Evolutionary conservation across 2,329 filamentous ascomycete species (phyloP).

Genomic region (Xylaria sp.): DNA sequence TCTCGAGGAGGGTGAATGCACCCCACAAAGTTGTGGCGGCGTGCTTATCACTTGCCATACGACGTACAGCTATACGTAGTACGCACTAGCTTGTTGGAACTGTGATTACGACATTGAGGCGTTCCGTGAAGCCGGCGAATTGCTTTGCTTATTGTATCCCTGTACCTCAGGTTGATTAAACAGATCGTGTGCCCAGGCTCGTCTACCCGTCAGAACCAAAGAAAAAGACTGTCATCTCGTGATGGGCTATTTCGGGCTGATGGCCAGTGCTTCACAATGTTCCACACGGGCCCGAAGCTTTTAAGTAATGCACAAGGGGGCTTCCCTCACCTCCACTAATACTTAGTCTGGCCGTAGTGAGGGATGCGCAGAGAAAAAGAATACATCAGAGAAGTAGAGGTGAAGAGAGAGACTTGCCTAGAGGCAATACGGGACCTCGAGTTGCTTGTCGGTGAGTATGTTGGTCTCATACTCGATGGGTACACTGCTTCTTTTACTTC

Average conservation of each 20-base stretch:
- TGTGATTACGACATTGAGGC: constrained; percentile 33
- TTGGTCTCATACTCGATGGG: constrained; percentile 8
- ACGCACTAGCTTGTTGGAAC: not conserved
- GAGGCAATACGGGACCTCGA: constrained; percentile 12
- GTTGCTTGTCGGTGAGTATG: constrained; percentile 12
- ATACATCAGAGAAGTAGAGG: constrained; percentile 12
- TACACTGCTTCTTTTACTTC: constrained; percentile 5
- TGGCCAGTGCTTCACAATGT: constrained; percentile 24
- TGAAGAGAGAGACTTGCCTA: constrained; percentile 9
- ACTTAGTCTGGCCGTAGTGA: constrained; percentile 1
- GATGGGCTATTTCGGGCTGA: constrained; percentile 9
- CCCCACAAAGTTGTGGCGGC: constrained; percentile 42
- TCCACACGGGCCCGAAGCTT: constrained; percentile 32
- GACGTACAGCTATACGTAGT: constrained; percentile 9
- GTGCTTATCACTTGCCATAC: constrained; percentile 35
- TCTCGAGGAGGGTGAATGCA: constrained; percentile 39
- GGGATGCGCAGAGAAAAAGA: constrained; percentile 11
- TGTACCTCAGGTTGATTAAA: constrained; percentile 36
- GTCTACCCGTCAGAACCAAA: constrained; percentile 22
- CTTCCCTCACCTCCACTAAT: constrained; percentile 13
- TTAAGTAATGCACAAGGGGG: constrained; percentile 8
- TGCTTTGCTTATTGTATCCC: constrained; percentile 25
- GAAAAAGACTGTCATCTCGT: constrained; percentile 12
- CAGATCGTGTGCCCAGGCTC: constrained; percentile 15
- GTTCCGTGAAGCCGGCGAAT: constrained; percentile 32